Evolutionary conservation across 163 green algal genomes (phyloP), one percentile per base, ranked within the genome.

Genomic region (Coccomyxa subellipsoidea): DNA sequence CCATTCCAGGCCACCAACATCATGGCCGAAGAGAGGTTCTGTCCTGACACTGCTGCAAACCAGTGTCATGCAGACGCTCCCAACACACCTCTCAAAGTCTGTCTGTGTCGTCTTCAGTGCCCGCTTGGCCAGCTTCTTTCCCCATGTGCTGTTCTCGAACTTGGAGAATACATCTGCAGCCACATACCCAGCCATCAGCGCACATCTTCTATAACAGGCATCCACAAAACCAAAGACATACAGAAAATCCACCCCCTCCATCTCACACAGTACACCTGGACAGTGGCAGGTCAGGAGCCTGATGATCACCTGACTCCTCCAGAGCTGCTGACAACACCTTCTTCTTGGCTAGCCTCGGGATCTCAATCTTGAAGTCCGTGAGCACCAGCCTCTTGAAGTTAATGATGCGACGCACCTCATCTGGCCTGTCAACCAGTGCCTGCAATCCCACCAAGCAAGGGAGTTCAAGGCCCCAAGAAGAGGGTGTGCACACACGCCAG

Each of bases 301-400:
- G 47, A 66, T 18, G 12, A 18, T 18, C 70, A 87, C 80, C 80
- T 40, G 79, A 69, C 40, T 38, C 34, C 21, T 88, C 86, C 32
- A 97, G 82, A 40, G 93, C 94, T 81, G 92, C 91, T 71, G 88
- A 94, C 38, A 99, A 84, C 54, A 93, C 92, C 76, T 93, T 94
- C 94, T 99, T 99, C 84, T 92, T 94, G 39, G 94, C 93, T 69
- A 95, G 85, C 72, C 95, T 91, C 15, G 91, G 89, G 81, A 99
- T 95, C 72, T 98, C 95, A 29, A 99, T 82, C 83, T 95, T 98
- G 85, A 95, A 91, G 90, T 98, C 93, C 38, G 97, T 99, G 47
- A 99, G 88, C 5, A 90, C 86, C 77, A 99, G 85, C 81, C 96
- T 93, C 92, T 98, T 98, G 91, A 99, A 97, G 92, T 93, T 96